These are phyloP conservation scores for Teratosphaeria gauchensis DNA, from an alignment of 2,329 filamentous ascomycete genomes.

Conservation along the genomic window DNA sequence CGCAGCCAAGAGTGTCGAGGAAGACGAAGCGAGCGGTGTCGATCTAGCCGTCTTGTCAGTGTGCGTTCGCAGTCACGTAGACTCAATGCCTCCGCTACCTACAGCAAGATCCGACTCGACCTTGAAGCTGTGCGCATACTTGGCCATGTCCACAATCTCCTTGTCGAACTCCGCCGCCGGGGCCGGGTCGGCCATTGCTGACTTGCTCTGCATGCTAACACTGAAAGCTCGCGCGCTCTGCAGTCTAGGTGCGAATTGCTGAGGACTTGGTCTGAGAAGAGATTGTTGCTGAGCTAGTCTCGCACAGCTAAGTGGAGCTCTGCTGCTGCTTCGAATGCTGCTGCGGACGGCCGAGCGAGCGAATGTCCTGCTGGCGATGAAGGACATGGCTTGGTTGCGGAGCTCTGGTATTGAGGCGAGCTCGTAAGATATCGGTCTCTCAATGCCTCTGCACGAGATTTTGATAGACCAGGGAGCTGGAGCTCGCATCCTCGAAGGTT, in stretches of 20 bases:
- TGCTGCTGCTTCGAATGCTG: constrained; percentile 15
- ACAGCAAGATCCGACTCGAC: constrained; percentile 90
- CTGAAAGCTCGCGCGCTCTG: constrained; percentile 19
- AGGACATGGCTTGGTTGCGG: constrained; percentile 16
- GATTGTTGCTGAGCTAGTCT: constrained; percentile 13
- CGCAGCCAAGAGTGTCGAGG: constrained; percentile 92
- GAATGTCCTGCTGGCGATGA: constrained; percentile 30
- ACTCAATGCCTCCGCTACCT: constrained; percentile 32
- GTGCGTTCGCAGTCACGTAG: background rate
- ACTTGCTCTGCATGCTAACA: constrained; percentile 22
- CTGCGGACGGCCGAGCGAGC: constrained; percentile 17
- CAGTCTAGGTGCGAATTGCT: constrained; percentile 8
- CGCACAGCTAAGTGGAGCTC: constrained; percentile 21
- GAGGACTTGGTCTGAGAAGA: constrained; percentile 3
- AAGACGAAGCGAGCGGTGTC: constrained; percentile 96
- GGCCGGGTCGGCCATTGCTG: constrained; percentile 21
- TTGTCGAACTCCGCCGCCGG: constrained; percentile 56
- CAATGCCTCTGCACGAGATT: background rate
- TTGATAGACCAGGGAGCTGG: background rate
- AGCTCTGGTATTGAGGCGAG: background rate
- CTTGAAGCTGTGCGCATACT: constrained; percentile 85
- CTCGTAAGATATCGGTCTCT: background rate
- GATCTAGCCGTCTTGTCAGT: constrained; percentile 46
- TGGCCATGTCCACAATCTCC: constrained; percentile 90
- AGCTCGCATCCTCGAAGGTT: background rate